Conservation (phyloP, 306 rosid species). For the Geum urbanum region DNA sequence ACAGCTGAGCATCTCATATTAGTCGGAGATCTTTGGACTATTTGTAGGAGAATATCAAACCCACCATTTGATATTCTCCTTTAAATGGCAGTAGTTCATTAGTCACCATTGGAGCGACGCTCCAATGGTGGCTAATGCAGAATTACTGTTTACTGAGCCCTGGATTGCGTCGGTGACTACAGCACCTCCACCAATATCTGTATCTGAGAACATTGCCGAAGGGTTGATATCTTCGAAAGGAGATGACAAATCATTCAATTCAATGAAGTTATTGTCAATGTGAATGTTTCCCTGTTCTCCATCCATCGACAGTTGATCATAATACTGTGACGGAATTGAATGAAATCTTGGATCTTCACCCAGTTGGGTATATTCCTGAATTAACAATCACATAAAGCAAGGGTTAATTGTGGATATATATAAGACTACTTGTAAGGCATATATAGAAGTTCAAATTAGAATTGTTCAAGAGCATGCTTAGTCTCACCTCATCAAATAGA, state of each 20-base stretch:
- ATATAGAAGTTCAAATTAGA: not conserved
- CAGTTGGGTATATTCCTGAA: slow-evolving; percentile 14
- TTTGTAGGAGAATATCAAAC: slow-evolving; percentile 9
- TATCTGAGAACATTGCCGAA: slow-evolving; percentile 13
- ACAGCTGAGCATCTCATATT: not conserved
- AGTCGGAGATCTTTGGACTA: slow-evolving; percentile 9
- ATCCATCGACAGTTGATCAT: not conserved
- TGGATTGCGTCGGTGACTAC: not conserved
- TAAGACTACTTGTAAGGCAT: not conserved
- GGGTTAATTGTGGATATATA: slow-evolving; percentile 7
- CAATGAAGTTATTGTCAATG: slow-evolving; percentile 13
- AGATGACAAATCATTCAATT: not conserved
- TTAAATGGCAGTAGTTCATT: slow-evolving; percentile 2
- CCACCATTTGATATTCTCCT: slow-evolving; percentile 18
- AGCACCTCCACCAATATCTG: slow-evolving; percentile 6
- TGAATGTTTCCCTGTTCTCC: not conserved
- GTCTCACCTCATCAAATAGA: slow-evolving; percentile 33
- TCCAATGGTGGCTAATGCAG: slow-evolving; percentile 16
- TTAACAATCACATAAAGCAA: slow-evolving; percentile 15
- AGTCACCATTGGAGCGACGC: slow-evolving; percentile 18
- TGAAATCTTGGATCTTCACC: not conserved
- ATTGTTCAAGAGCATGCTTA: slow-evolving; percentile 12
- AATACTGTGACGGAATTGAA: not conserved
- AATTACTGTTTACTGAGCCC: slow-evolving; percentile 21
- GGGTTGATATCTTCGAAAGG: slow-evolving; percentile 8